These are phyloP conservation scores for Sporothrix sp. DNA, from an alignment of 2,329 filamentous ascomycete genomes.

Conservation along the genomic window DNA sequence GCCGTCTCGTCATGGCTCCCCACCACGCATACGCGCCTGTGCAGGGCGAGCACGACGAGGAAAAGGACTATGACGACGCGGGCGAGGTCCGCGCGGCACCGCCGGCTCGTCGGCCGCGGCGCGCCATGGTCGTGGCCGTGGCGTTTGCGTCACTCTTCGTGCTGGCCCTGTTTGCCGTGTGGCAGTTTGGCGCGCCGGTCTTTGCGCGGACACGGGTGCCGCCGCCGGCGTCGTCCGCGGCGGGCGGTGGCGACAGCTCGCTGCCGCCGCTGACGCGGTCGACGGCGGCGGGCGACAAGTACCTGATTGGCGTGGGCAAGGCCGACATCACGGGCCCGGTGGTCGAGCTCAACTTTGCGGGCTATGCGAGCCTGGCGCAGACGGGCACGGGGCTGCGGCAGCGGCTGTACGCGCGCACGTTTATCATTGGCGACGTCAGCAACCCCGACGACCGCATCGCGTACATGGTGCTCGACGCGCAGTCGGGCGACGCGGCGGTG, in stretches of 20 bases:
- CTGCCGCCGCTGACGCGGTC: conserved; percentile 16
- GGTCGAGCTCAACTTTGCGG: conserved; percentile 84
- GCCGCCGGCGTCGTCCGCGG: not conserved
- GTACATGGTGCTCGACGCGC: conserved; percentile 79
- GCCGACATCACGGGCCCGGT: conserved; percentile 61
- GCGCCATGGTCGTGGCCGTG: conserved; percentile 11
- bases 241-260: not conserved
- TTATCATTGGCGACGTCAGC: conserved; percentile 65
- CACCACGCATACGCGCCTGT: not conserved
- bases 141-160: conserved; percentile 26
- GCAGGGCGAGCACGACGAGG: not conserved
- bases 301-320: conserved; percentile 47
- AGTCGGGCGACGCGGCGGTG: conserved; percentile 81
- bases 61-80: not conserved
- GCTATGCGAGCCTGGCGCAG: conserved; percentile 81
- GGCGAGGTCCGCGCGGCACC: not conserved
- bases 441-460: conserved; percentile 64
- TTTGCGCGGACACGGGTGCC: not conserved
- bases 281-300: conserved; percentile 29
- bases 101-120: conserved; percentile 16
- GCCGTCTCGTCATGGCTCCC: not conserved
- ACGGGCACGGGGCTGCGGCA: conserved; percentile 76
- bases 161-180: conserved; percentile 25
- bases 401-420: conserved; percentile 78
- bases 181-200: conserved; percentile 16